These are phyloP conservation scores for Rhipidocladum racemiflorum DNA, from an alignment of 176 grass and related monocot species.

Conservation along the genomic window DNA sequence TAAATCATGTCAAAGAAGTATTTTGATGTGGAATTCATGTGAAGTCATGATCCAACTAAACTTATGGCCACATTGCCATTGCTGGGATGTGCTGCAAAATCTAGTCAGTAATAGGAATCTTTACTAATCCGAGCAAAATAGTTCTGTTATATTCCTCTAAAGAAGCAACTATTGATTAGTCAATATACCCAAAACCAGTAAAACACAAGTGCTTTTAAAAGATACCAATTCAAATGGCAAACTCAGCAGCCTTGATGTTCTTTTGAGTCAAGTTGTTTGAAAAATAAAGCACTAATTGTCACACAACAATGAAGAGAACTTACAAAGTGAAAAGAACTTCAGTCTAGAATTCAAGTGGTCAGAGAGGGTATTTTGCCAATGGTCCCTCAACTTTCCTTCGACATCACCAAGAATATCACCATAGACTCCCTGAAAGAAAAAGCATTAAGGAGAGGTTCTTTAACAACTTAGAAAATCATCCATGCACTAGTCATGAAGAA, in stretches of 20 bases:
- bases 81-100: neutral
- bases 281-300: neutral
- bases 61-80: neutral
- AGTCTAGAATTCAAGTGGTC: conserved; percentile 46
- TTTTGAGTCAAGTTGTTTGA: neutral
- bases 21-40: neutral
- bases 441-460: neutral
- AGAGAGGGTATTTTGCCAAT: conserved; percentile 50
- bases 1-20: neutral
- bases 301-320: conserved; percentile 27
- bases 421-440: conserved; percentile 42
- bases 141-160: neutral
- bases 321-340: conserved; percentile 70
- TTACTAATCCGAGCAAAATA: neutral
- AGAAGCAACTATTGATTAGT: neutral
- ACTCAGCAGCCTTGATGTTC: neutral
- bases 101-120: neutral
- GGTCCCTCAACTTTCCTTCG: conserved; percentile 51
- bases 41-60: neutral
- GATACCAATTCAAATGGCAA: neutral
- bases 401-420: conserved; percentile 42
- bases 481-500: neutral
- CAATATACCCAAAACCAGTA: neutral
- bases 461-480: neutral
- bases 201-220: neutral